phyloP scores from a whole-genome alignment of 139 green algal genomes.

The Picochlorum sp. region DNA sequence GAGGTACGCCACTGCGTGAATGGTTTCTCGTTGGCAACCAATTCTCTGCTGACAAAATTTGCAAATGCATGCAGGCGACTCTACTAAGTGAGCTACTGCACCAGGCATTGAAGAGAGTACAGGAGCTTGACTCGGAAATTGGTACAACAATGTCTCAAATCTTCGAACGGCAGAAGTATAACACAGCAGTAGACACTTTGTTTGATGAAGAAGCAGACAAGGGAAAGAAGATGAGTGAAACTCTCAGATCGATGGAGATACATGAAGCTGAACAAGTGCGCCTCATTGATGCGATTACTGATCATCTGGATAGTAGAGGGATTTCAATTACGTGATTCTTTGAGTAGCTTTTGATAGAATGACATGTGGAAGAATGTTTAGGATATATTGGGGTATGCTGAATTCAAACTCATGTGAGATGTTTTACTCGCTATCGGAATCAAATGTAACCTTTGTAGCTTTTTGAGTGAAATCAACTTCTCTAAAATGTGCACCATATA shows the following conservation, averaged over 20 bases:
- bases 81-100: background rate
- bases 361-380: background rate
- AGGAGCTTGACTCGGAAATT: background rate
- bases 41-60: too few species aligned
- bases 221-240: background rate
- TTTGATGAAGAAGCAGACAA: background rate
- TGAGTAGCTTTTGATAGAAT: background rate
- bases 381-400: too few species aligned
- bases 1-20: too few species aligned
- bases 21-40: too few species aligned
- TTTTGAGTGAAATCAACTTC: slow-evolving; percentile 78
- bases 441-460: slow-evolving; percentile 87
- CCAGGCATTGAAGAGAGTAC: background rate
- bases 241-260: background rate
- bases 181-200: background rate
- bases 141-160: background rate
- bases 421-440: slow-evolving; percentile 33
- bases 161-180: background rate
- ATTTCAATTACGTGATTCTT: background rate
- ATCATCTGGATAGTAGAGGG: background rate
- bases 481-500: slow-evolving; percentile 93
- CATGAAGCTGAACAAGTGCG: background rate
- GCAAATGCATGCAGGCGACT: background rate
- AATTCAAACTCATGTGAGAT: background rate
- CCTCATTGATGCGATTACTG: background rate